Base-by-base conservation (phyloP, 139 green algal species). In the Coelastrella sp. region DNA sequence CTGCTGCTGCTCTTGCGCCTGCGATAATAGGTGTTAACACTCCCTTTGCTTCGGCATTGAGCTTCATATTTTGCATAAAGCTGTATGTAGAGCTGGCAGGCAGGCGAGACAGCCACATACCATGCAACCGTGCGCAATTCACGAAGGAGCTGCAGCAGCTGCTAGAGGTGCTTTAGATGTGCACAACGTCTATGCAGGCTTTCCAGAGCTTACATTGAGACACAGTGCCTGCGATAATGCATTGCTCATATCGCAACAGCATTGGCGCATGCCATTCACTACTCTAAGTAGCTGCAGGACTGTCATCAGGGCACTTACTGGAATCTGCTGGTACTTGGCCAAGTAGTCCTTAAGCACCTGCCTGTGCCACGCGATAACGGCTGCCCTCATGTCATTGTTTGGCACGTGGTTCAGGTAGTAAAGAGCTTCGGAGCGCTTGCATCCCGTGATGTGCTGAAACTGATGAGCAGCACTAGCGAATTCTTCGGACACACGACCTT, bases 391-490 rank as follows among this genome's bases (percentile, higher is more conserved):
- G 49, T 65, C 78, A 66, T 11, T 25, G 78, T 65, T 63, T 83
- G 78, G 11, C 4, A 35, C 63, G 20, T 86, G 81, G 6, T 87
- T 61, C 12, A 87, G 82, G 25, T 78, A 87, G 24, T 78, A 87
- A 27, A 49, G 19, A 5, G 82, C 65, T 70, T 87, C 82, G 4
- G 63, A 61, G 15, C 82, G 12, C 25, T 14, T 63, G 63, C 82
- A 87, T 35, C 65, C 65, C 17, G 82, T 87, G 14, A 87, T 78
- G 24, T 73, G 63, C n/a, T 78, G 65, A 78, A 87, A 78, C 4
- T 61, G 19, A 20, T 68, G 60, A 66, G 82, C 82, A 49, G 82
- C 27, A 84, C 20, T 66, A 27, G 35, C 6, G 49, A 19, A 68
- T 19, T 25, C 78, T 68, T 49, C 19, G 1, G 74, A 58, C 8